These are phyloP conservation scores for Apiotrichum gracile DNA, from an alignment of 1,284 basidiomycete genomes.

Conservation along the genomic window DNA sequence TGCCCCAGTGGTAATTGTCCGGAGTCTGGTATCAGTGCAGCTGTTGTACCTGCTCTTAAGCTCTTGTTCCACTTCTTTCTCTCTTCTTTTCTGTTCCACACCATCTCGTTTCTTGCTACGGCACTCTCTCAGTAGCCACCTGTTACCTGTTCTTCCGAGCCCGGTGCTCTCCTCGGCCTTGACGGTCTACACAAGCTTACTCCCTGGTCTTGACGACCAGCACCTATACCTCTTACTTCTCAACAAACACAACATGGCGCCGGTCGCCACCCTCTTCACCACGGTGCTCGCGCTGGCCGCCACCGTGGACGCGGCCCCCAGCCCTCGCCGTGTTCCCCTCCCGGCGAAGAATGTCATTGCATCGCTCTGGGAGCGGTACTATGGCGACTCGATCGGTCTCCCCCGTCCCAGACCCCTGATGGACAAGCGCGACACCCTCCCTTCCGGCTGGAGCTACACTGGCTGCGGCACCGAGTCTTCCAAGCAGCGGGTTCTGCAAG, in stretches of 20 bases:
- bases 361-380: constrained; percentile 18
- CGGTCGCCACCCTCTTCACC: constrained; percentile 29
- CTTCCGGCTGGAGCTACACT: constrained; percentile 37
- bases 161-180: constrained; percentile 24
- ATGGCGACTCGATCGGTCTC: constrained; percentile 31
- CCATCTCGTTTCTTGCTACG: neutral
- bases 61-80: neutral
- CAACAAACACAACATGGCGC: constrained; percentile 25
- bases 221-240: constrained; percentile 12
- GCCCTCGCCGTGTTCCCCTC: neutral
- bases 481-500: constrained; percentile 31
- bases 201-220: neutral
- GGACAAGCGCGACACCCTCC: constrained; percentile 32
- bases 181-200: constrained; percentile 21
- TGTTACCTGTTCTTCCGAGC: constrained; percentile 13
- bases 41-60: no score
- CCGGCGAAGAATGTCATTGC: neutral
- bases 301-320: constrained; percentile 15
- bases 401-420: constrained; percentile 29
- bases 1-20: no score
- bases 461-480: constrained; percentile 44
- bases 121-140: no score
- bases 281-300: constrained; percentile 20
- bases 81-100: constrained; percentile 2
- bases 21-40: no score